phyloP scores from a whole-genome alignment of 176 grass and related monocot species.

The Rhipidocladum racemiflorum region DNA sequence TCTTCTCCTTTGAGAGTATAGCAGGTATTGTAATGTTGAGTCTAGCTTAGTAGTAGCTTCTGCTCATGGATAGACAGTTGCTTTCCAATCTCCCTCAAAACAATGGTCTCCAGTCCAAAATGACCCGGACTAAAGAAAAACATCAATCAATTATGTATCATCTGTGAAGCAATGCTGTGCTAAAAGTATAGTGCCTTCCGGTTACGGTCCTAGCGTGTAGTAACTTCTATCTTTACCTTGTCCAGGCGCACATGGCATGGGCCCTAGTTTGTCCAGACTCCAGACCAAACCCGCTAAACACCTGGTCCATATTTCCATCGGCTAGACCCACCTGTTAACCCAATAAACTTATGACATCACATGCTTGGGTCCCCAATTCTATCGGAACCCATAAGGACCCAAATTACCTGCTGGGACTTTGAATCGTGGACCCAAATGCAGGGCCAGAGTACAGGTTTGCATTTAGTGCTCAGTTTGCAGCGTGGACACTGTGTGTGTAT shows the following conservation, averaged over 20 bases:
- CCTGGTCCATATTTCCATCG: slow-evolving; percentile 20
- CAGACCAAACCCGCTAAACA: slow-evolving; percentile 32
- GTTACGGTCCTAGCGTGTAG: slow-evolving; percentile 28
- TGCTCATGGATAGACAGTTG: slow-evolving; percentile 13
- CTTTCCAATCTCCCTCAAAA: slow-evolving; percentile 11
- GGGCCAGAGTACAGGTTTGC: slow-evolving; percentile 24
- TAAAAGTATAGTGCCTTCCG: slow-evolving; percentile 31
- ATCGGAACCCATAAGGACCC: slow-evolving; percentile 7
- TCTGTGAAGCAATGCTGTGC: slow-evolving; percentile 4
- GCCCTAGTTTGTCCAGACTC: slow-evolving; percentile 39
- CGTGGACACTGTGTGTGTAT: too few relatives aligned
- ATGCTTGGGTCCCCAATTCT: slow-evolving; percentile 32
- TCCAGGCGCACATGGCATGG: slow-evolving; percentile 49
- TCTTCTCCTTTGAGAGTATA: background rate
- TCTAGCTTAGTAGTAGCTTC: background rate
- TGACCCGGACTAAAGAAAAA: slow-evolving; percentile 19
- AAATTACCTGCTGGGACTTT: slow-evolving; percentile 4
- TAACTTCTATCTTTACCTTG: slow-evolving; percentile 39
- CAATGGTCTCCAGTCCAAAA: slow-evolving; percentile 1
- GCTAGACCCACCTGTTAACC: background rate
- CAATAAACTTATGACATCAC: slow-evolving; percentile 40
- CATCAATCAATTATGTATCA: background rate
- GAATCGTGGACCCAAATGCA: slow-evolving; percentile 28
- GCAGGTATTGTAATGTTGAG: background rate
- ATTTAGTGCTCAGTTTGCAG: too few relatives aligned